A percentile compares a stretch with the other conserved stretches of the same genome.
These are phyloP conservation scores for Mycena epipterygia DNA, from an alignment of 768 basidiomycete genomes.

Conservation along the genomic window DNA sequence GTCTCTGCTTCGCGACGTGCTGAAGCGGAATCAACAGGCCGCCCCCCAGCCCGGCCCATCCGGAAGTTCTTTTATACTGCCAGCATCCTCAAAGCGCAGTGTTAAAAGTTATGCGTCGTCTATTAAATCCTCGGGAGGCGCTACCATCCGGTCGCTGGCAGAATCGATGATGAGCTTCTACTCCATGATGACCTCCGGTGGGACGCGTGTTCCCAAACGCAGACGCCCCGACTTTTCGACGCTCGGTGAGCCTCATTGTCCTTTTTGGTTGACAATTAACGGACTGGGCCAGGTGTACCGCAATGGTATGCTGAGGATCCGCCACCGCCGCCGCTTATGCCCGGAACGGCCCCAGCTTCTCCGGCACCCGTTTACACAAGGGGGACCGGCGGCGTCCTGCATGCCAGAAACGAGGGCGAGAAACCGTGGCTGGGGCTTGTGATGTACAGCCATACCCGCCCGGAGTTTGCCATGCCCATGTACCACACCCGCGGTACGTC, in stretches of 20 bases:
- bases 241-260: conserved; percentile 3
- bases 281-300: conserved; percentile 1
- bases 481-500: conserved; percentile 16
- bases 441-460: conserved; percentile 21
- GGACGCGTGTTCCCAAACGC: conserved; percentile 24
- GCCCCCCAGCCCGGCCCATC: neutral
- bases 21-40: neutral
- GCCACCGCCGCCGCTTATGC: conserved; percentile 20
- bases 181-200: conserved; percentile 24
- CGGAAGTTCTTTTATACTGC: neutral
- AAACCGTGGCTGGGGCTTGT: conserved; percentile 22
- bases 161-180: conserved; percentile 33
- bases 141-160: conserved; percentile 27
- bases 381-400: conserved; percentile 10
- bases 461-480: conserved; percentile 3
- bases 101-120: conserved; percentile 27
- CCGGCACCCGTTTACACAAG: conserved; percentile 1
- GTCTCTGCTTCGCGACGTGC: neutral
- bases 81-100: conserved; percentile 14
- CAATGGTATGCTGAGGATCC: conserved; percentile 28
- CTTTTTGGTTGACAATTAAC: neutral
- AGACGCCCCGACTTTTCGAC: conserved; percentile 24
- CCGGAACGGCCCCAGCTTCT: conserved; percentile 12
- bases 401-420: conserved; percentile 14
- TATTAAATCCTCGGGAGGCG: conserved; percentile 22